phyloP scores from a whole-genome alignment of 2,329 filamentous ascomycete species.

The Xylariaceae sp. region DNA sequence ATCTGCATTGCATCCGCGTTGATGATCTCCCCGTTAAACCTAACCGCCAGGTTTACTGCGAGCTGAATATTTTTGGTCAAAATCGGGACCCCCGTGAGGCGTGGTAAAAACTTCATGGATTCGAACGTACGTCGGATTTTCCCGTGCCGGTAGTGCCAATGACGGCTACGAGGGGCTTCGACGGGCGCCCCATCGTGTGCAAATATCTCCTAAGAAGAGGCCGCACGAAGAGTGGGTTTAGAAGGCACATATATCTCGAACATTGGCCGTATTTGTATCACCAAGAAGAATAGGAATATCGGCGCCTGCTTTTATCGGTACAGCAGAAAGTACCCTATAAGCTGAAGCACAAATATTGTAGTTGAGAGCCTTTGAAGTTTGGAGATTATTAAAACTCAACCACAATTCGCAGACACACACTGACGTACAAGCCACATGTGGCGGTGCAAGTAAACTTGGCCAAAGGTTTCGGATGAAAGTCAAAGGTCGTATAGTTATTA shows the following conservation, averaged over 20 bases:
- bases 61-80: slow-evolving; percentile 49
- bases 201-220: slow-evolving; percentile 23
- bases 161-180: slow-evolving; percentile 67
- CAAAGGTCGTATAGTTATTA: too few relatives aligned
- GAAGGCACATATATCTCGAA: slow-evolving; percentile 5
- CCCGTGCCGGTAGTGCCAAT: slow-evolving; percentile 89
- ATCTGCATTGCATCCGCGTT: slow-evolving; percentile 99
- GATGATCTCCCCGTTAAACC: slow-evolving; percentile 87
- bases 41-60: slow-evolving; percentile 77
- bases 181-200: slow-evolving; percentile 38
- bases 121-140: slow-evolving; percentile 37
- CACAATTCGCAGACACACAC: too few relatives aligned
- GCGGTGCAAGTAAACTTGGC: not conserved
- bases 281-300: not conserved
- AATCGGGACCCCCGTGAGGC: not conserved
- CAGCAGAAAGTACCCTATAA: too few relatives aligned
- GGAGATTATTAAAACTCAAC: not conserved
- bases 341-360: too few relatives aligned
- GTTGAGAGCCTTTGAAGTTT: not conserved
- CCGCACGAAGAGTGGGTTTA: not conserved
- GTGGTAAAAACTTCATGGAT: not conserved
- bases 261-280: not conserved
- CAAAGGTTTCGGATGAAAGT: too few relatives aligned
- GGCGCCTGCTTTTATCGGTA: not conserved
- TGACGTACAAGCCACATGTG: not conserved